Conservation (phyloP, 257 asterid species). For the Plectranthus barbatus region DNA sequence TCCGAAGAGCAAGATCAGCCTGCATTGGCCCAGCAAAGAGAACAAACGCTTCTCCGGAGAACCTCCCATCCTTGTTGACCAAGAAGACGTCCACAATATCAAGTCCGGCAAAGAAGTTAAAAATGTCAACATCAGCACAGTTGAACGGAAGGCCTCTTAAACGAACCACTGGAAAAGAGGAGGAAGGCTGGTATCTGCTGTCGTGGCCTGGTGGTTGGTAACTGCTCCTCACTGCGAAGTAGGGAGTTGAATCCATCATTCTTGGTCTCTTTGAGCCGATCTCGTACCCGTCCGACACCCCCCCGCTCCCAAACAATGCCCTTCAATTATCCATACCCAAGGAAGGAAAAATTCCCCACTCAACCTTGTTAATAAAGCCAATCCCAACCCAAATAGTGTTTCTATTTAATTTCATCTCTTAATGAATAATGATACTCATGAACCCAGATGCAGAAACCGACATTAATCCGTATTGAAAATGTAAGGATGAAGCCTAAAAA, state of each 20-base stretch:
- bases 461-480: neutral
- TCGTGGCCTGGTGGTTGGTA: conserved; percentile 40
- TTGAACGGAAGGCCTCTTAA: conserved; percentile 92
- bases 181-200: conserved; percentile 36
- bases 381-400: conserved; percentile 78
- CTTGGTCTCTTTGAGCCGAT: conserved; percentile 99
- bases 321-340: conserved; percentile 75
- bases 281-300: conserved; percentile 99
- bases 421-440: neutral
- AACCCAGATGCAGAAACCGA: conserved; percentile 1
- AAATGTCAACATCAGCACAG: conserved; percentile 65
- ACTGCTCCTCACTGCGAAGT: conserved; percentile 91
- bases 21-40: conserved; percentile 76
- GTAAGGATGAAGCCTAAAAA: neutral
- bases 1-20: conserved; percentile 77
- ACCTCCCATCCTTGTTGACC: conserved; percentile 74
- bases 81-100: conserved; percentile 83
- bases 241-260: conserved; percentile 98
- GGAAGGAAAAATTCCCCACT: conserved; percentile 64
- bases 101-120: conserved; percentile 78
- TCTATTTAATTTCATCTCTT: neutral
- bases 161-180: conserved; percentile 74
- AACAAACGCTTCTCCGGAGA: conserved; percentile 86
- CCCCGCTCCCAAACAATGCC: conserved; percentile 99
- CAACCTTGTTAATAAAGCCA: conserved; percentile 97